Base-by-base conservation (phyloP, 2,329 filamentous ascomycete species). In the Curvularia verruculosa region DNA sequence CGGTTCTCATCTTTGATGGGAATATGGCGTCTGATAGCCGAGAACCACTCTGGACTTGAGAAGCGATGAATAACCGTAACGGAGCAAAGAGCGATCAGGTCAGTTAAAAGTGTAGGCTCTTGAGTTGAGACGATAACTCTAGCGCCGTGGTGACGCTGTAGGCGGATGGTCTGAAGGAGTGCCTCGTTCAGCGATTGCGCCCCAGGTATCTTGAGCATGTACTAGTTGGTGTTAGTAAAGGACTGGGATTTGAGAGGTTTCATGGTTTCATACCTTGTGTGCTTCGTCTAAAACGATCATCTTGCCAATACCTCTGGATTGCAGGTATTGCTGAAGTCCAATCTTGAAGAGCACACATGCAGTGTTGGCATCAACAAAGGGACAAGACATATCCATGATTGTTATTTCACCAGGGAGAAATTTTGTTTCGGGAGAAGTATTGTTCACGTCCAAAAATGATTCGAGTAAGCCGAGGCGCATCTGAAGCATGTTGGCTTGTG, bases 281-380 rank as follows among this genome's bases (percentile, higher is more conserved):
- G 90, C 90, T 69, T 94, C 89, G 59, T 94, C 90, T 0, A 93
- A 78, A 0, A 88, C 89, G 18, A 93, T 75, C 34, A 92, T 79
- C 4, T 86, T 82, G 0, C 88, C 72, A 0, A 72, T 63, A 0
- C 65, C 62, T 2, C 23, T 29, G 8, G 66, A 65, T n/a, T 88
- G 84, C 0, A 91, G 73, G 66, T 91, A 91, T 0, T 90, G 76
- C 2, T 81, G 81, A 1, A 94, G 79, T 19, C 85, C 89, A 40
- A 92, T 88, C 52, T 89, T 87, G 73, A 94, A 94, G 0, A 94
- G 77, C 0, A 84, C 80, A 66, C 90, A 94, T 0, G 89, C 89
- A 36, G 84, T 85, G 23, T 87, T 84, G 0, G 85, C 72, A 0
- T 87, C 87, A 5, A 92, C 79, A 63, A 89, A 91, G 0, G 89